A percentile compares a stretch with the other conserved stretches of the same genome.
phyloP scores from a whole-genome alignment of 805 yeast species.

The Wickerhamomyces silvicola region DNA sequence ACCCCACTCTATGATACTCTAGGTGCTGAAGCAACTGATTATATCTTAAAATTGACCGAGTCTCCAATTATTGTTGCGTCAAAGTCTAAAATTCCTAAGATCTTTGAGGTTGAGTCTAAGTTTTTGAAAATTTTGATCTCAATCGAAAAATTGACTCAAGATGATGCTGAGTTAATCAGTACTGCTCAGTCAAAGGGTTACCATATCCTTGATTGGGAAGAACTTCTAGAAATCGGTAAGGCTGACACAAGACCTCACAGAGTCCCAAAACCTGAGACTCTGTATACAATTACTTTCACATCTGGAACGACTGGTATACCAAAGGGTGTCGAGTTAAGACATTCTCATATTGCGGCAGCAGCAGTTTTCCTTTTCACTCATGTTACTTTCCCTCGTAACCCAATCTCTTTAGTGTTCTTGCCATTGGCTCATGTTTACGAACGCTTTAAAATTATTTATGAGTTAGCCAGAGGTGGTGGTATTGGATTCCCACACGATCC shows the following conservation, averaged over 20 bases:
- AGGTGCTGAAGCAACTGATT: conserved; percentile 55
- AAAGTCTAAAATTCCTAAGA: conserved; percentile 39
- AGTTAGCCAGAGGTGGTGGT: conserved; percentile 40
- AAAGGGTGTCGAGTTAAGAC: conserved; percentile 59
- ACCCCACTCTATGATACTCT: conserved; percentile 53
- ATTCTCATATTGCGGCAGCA: conserved; percentile 43
- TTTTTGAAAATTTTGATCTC: conserved; percentile 50
- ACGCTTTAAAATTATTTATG: conserved; percentile 37
- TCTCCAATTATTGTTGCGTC: conserved; percentile 56
- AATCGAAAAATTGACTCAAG: conserved; percentile 39
- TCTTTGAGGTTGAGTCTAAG: conserved; percentile 39
- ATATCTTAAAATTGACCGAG: conserved; percentile 55
- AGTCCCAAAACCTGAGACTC: conserved; percentile 46
- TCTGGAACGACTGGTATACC: conserved; percentile 75
- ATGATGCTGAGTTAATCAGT: conserved; percentile 27
- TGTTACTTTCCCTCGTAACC: conserved; percentile 23
- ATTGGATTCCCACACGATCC: conserved; percentile 53
- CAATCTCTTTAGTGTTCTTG: conserved; percentile 34
- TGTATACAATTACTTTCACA: conserved; percentile 63
- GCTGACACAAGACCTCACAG: conserved; percentile 34
- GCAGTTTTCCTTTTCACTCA: conserved; percentile 37
- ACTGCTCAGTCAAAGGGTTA: conserved; percentile 24
- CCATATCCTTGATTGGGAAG: conserved; percentile 27
- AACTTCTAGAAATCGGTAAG: conserved; percentile 34
- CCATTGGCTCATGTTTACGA: conserved; percentile 59